Evolutionary conservation across 2,329 filamentous ascomycete species (phyloP), one percentile per base, ranked within the genome.

Genomic region (Berkeleyomyces rouxiae): DNA sequence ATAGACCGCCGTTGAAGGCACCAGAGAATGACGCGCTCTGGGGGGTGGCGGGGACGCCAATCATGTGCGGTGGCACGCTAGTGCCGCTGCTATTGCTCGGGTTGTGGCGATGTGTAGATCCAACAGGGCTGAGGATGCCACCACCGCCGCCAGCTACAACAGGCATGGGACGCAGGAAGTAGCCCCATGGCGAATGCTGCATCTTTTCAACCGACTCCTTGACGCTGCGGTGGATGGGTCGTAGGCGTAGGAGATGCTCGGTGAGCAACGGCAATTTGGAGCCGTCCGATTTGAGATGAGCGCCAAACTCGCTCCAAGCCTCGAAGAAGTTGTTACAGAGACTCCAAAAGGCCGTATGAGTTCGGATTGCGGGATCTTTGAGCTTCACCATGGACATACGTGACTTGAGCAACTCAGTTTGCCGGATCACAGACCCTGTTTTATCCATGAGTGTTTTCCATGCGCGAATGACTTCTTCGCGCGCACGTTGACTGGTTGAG

Each of bases 361-460:
- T 83, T 61, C 89, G 80, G 59, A 88, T 81, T 9, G 83, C 85
- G 6, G 88, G 87, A 68, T 96, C 90, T 70, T 92, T 93, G 9
- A 95, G 77, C 71, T 90, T 90, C 76, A 96, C 88, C 57, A 81
- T 79, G 3, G 85, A 88, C 9, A 96, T 75, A n/a, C 86, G 81
- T 46, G 78, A 77, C 69, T 87, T 86, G 37, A 96, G 77, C 9
- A 82, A 78, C 68, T 90, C 84, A 1, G 88, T 88, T 67, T 88
- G 84, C 63, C 87, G 82, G 49, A 91, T 80, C 16, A 87, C 84
- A 10, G 82, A 76, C 51, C 80, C 81, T 70, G 87, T 91, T 69
- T 86, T 87, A 57, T 83, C 78, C 61, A 92, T 84, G 55, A 95
- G 79, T 1, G 78, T 76, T 62, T 80, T 84, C 85, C 88, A 90